Evolutionary conservation across 306 rosid genomes (phyloP), one percentile per base, ranked within the genome.

Genomic region (Rubus parviflorus): DNA sequence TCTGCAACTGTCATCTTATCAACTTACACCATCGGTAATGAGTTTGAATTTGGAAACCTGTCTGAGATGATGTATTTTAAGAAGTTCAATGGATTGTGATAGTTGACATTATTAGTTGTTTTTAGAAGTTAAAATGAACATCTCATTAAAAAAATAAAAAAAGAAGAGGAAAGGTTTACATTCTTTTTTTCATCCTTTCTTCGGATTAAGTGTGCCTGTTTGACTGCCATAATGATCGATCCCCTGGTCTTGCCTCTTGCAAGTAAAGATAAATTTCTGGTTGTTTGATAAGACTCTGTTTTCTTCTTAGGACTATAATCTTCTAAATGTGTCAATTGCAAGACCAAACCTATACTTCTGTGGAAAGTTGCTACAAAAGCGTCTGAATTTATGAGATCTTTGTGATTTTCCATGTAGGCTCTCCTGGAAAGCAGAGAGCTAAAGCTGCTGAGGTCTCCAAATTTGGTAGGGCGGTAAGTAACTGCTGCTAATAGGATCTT

Each of bases 361-460:
- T 30, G 42, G 25, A 25, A 70, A 57, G 64, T 17, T 46, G 43
- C 8, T 17, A 11, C 11, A 1, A 72, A 38, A 17, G 37, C 17
- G 3, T n/a, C 40, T 20, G 67, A 56, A 52, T 37, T 48, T 25
- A 65, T 75, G 66, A 77, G 79, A 48, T 76, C 72, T 80, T 38
- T 75, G 25, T 69, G 45, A 19, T 72, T 35, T 52, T 4, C 23
- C 35, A 58, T 83, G 79, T 73, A 89, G 97, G 97, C 73, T 79
- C 78, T 77, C 95, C 89, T 65, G 85, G 86, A 37, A 76, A 82
- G 65, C 89, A 66, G 66, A 79, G 87, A 77, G 82, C 85, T 70
- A 90, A 86, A 80, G 84, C 75, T 84, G 82, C 87, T 41, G 92
- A 88, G 62, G 87, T 84, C 64, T 84, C 94, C 78, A 86, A 84